phyloP scores from a whole-genome alignment of 768 basidiomycete genomes.

The Amanita polypyramis region DNA sequence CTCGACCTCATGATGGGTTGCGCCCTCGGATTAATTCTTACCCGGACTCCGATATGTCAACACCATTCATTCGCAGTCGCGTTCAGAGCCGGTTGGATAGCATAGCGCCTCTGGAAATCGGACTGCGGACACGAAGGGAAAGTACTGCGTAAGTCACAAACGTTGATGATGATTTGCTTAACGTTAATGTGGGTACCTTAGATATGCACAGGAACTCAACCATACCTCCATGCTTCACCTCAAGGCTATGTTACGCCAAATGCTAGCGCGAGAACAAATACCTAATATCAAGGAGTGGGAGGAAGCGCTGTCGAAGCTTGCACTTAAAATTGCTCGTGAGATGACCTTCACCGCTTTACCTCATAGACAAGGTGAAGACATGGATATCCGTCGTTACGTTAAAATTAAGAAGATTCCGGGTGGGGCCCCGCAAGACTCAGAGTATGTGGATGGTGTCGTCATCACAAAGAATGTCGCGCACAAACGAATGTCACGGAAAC shows the following conservation, averaged over 20 bases:
- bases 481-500: conserved; percentile 80
- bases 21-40: conserved; percentile 63
- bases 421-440: conserved; percentile 83
- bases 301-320: conserved; percentile 66
- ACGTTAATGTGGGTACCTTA: conserved; percentile 18
- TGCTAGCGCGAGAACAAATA: conserved; percentile 73
- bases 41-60: conserved; percentile 59
- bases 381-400: conserved; percentile 91
- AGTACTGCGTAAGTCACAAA: conserved; percentile 68
- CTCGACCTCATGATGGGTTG: conserved; percentile 34
- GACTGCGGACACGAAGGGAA: conserved; percentile 82
- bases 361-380: conserved; percentile 80
- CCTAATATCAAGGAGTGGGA: conserved; percentile 86
- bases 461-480: conserved; percentile 98
- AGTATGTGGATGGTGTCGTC: conserved; percentile 94
- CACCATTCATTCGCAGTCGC: conserved; percentile 79
- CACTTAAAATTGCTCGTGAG: conserved; percentile 79
- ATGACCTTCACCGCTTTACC: conserved; percentile 63
- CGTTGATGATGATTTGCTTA: conserved; percentile 1
- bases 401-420: conserved; percentile 99
- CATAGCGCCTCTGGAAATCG: conserved; percentile 46
- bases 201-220: conserved; percentile 79
- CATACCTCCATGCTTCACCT: conserved; percentile 82
- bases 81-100: conserved; percentile 69
- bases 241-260: conserved; percentile 84